Conservation (phyloP, 192 early-diverging fungal genomes). For the Coemansia sp. region DNA sequence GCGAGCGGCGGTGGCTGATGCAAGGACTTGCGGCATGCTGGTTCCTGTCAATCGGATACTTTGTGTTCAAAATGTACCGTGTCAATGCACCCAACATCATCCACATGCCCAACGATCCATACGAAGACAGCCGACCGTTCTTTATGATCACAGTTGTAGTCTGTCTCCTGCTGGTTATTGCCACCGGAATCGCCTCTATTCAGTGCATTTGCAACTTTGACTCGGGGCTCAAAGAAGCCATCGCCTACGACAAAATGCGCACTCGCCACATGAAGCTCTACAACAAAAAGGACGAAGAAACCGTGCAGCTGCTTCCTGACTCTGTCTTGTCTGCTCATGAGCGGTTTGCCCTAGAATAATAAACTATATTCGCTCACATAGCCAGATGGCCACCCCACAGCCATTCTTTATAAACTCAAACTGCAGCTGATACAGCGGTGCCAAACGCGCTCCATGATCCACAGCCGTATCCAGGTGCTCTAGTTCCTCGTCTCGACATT, state of each 20-base stretch:
- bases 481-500: conserved; percentile 93
- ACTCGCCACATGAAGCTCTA: conserved; percentile 30
- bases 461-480: conserved; percentile 91
- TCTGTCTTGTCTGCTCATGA: conserved; percentile 12
- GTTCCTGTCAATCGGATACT: conserved; percentile 43
- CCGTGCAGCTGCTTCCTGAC: conserved; percentile 9
- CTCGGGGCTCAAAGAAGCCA: conserved; percentile 48
- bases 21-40: conserved; percentile 8
- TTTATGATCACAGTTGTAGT: conserved; percentile 50
- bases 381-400: conserved; percentile 90
- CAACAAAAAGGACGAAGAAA: conserved; percentile 15
- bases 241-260: conserved; percentile 42
- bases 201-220: conserved; percentile 45
- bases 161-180: conserved; percentile 33
- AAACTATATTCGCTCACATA: conserved; percentile 73
- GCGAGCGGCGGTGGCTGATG: conserved; percentile 43
- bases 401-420: conserved; percentile 79
- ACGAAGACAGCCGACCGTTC: conserved; percentile 38
- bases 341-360: conserved; percentile 37
- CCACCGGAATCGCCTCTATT: conserved; percentile 24
- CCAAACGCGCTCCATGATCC: conserved; percentile 77
- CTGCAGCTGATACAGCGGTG: conserved; percentile 72
- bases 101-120: conserved; percentile 38
- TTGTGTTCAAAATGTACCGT: conserved; percentile 50
- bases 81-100: conserved; percentile 29